phyloP scores from a whole-genome alignment of 805 yeast species.

The Candida sakaeoensis region DNA sequence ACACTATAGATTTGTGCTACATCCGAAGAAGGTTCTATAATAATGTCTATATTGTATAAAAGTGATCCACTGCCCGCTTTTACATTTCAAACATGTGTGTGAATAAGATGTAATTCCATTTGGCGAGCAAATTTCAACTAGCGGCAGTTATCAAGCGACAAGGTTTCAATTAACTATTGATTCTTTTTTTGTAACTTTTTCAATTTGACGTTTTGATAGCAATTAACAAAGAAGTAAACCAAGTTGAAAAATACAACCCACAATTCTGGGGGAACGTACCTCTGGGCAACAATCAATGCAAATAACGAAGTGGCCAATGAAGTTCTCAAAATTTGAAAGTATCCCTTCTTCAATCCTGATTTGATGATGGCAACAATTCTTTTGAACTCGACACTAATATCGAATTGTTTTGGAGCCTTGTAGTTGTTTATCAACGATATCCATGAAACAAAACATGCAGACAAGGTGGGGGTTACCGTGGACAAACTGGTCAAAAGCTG shows the following conservation, averaged over 20 bases:
- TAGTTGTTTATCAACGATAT: conserved; percentile 48
- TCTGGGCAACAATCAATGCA: conserved; percentile 54
- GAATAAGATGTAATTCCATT: not conserved
- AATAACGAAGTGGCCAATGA: conserved; percentile 54
- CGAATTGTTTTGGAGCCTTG: conserved; percentile 9
- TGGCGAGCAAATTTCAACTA: too few relatives aligned
- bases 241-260: conserved; percentile 65
- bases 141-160: too few relatives aligned
- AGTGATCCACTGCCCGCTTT: too few relatives aligned
- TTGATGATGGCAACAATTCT: conserved; percentile 19
- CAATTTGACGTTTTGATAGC: conserved; percentile 55
- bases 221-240: conserved; percentile 57
- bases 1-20: too few relatives aligned
- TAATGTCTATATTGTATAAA: too few relatives aligned
- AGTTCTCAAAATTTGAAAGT: conserved; percentile 44
- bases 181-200: conserved; percentile 29
- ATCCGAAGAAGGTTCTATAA: too few relatives aligned
- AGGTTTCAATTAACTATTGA: too few relatives aligned
- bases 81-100: not conserved
- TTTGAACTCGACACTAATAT: conserved; percentile 13
- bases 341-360: conserved; percentile 39
- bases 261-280: conserved; percentile 49
- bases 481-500: conserved; percentile 51
- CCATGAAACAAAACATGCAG: conserved; percentile 49
- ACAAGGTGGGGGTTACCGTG: conserved; percentile 53